Evolutionary conservation across 2,329 filamentous ascomycete genomes (phyloP).

Genomic region (Colletotrichum spaethianum): DNA sequence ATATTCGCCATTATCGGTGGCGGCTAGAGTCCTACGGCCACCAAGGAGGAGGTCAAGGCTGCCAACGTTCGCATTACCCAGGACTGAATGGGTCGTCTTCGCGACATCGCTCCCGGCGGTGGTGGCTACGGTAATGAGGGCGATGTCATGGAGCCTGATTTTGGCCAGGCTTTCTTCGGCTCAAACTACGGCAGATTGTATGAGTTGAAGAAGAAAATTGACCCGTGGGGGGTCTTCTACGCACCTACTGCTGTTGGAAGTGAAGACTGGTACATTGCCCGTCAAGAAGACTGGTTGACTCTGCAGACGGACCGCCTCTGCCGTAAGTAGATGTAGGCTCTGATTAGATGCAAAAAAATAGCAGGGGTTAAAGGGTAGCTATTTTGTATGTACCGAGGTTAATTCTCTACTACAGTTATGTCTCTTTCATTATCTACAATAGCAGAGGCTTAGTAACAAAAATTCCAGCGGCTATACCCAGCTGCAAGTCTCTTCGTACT

Average conservation of each 20-base stretch:
- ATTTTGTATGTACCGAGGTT: too few relatives aligned
- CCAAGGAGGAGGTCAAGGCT: slow-evolving; percentile 34
- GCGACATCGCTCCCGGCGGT: slow-evolving; percentile 45
- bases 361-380: too few relatives aligned
- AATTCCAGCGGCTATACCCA: too few relatives aligned
- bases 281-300: slow-evolving; percentile 40
- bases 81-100: slow-evolving; percentile 50
- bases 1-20: slow-evolving; percentile 51
- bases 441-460: too few relatives aligned
- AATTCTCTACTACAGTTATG: too few relatives aligned
- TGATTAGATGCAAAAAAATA: too few relatives aligned
- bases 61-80: slow-evolving; percentile 49
- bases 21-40: slow-evolving; percentile 27
- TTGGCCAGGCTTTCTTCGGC: slow-evolving; percentile 50
- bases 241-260: slow-evolving; percentile 48
- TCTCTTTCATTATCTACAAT: too few relatives aligned
- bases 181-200: slow-evolving; percentile 47
- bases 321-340: slow-evolving; percentile 12
- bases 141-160: slow-evolving; percentile 50
- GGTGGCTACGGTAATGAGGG: slow-evolving; percentile 51
- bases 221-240: slow-evolving; percentile 50
- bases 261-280: slow-evolving; percentile 46
- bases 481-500: too few relatives aligned
- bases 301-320: slow-evolving; percentile 35
- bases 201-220: slow-evolving; percentile 50